Percentiles rank a stretch among this genome's conserved stretches.
These are phyloP conservation scores for Amesomyces nigricolor DNA, from an alignment of 2,329 filamentous ascomycete genomes.

Conservation along the genomic window DNA sequence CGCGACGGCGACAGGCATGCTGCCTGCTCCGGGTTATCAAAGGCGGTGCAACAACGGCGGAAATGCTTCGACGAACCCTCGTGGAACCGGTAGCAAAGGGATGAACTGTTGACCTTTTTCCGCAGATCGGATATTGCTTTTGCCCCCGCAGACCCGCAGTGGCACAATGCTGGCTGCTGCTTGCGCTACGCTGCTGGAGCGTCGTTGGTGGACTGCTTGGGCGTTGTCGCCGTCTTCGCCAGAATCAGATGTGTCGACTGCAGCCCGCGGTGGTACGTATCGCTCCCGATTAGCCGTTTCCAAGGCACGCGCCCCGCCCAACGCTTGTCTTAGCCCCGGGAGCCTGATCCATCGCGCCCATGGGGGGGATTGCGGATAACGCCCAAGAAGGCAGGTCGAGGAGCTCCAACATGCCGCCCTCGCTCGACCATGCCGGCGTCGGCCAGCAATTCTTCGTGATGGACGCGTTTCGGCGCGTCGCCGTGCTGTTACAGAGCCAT, in stretches of 20 bases:
- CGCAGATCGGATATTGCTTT: not conserved
- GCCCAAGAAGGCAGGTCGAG: slow-evolving; percentile 13
- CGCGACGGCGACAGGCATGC: not conserved
- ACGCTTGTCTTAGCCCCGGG: not conserved
- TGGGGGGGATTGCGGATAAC: not conserved
- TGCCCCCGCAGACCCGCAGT: not conserved
- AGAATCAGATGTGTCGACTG: no score
- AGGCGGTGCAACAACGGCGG: not conserved
- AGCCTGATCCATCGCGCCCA: not conserved
- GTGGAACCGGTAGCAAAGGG: not conserved
- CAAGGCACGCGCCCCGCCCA: no score
- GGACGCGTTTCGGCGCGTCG: not conserved
- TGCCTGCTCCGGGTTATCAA: not conserved
- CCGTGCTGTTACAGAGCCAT: not conserved
- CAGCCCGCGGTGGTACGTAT: no score
- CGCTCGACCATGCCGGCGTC: no score
- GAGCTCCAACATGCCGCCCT: not conserved
- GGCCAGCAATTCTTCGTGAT: no score
- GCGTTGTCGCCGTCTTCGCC: not conserved
- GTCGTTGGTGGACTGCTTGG: not conserved
- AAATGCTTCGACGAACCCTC: not conserved
- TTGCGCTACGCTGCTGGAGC: not conserved
- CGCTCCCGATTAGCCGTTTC: no score
- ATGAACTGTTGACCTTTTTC: not conserved
- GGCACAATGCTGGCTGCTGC: not conserved